phyloP scores from a whole-genome alignment of 2,329 filamentous ascomycete genomes.

The Phoma sp. region DNA sequence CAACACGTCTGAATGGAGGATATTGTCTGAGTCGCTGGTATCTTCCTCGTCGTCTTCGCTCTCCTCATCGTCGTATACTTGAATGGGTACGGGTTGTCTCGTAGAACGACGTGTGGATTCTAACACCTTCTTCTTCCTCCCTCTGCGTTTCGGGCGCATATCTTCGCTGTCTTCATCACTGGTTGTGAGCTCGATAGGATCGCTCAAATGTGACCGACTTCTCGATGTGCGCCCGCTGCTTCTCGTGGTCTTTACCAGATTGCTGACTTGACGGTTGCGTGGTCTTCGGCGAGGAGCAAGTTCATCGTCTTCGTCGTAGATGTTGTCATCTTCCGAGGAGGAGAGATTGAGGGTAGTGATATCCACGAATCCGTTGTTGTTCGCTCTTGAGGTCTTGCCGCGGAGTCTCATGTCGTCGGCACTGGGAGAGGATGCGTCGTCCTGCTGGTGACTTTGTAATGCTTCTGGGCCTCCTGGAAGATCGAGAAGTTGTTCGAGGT shows the following conservation, averaged over 20 bases:
- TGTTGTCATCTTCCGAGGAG: constrained; percentile 31
- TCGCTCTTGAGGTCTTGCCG: constrained; percentile 20
- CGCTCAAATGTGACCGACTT: constrained; percentile 24
- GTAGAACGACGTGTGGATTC: constrained; percentile 41
- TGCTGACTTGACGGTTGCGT: constrained; percentile 23
- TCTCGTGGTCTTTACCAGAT: neutral
- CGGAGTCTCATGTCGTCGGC: constrained; percentile 38
- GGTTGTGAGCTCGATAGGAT: constrained; percentile 23
- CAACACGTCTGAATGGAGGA: constrained; percentile 53
- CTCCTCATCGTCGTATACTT: constrained; percentile 25
- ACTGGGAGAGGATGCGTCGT: constrained; percentile 25
- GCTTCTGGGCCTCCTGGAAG: constrained; percentile 58
- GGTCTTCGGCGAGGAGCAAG: constrained; percentile 18
- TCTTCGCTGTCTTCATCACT: constrained; percentile 35
- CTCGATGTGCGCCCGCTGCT: constrained; percentile 20
- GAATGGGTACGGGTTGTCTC: constrained; percentile 25
- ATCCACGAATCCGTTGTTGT: constrained; percentile 36
- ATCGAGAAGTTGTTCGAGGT: constrained; percentile 54
- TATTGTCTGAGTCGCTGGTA: constrained; percentile 41
- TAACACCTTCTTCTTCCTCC: constrained; percentile 25
- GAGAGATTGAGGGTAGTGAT: constrained; percentile 39
- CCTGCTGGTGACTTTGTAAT: constrained; percentile 52
- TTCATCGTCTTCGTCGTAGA: constrained; percentile 39
- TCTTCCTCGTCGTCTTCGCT: constrained; percentile 38
- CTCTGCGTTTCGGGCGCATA: constrained; percentile 18